A percentile compares a stretch with the other conserved stretches of the same genome.
Conservation (phyloP, 169 alveolate genomes). For the Babesia bigemina region DNA sequence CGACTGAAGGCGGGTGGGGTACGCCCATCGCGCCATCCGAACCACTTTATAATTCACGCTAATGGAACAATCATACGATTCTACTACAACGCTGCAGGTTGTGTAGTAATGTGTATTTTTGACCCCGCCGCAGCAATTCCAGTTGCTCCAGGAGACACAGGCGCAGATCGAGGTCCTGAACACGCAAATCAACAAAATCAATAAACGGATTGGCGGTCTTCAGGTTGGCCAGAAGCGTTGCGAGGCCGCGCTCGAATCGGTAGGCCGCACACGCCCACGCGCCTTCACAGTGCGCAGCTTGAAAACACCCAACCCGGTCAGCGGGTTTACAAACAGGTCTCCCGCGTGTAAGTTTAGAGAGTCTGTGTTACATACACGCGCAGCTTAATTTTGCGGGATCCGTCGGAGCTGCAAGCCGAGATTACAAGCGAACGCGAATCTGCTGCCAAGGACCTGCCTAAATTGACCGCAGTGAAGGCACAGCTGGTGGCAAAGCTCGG, state of each 20-base stretch:
- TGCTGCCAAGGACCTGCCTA: conserved; percentile 47
- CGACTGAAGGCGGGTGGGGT: conserved; percentile 27
- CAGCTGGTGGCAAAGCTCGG: conserved; percentile 66
- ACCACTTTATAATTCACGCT: conserved; percentile 6
- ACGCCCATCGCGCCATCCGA: neutral
- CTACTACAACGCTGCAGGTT: conserved; percentile 32
- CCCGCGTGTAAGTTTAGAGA: conserved; percentile 44
- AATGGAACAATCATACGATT: conserved; percentile 22
- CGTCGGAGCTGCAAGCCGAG: conserved; percentile 35
- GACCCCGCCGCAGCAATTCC: conserved; percentile 52
- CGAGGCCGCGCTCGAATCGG: conserved; percentile 67
- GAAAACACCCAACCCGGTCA: conserved; percentile 29
- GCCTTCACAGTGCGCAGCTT: conserved; percentile 30
- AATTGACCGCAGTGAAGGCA: conserved; percentile 43
- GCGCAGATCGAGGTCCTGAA: conserved; percentile 64
- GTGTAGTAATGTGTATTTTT: neutral
- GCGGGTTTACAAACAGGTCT: conserved; percentile 65
- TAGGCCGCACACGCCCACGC: conserved; percentile 17
- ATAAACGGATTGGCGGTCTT: conserved; percentile 34
- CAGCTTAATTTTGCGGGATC: conserved; percentile 45
- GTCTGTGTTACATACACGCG: neutral
- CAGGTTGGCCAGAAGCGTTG: conserved; percentile 46
- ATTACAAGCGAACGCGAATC: conserved; percentile 32
- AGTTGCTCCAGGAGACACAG: conserved; percentile 65
- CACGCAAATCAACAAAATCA: conserved; percentile 53